Base-by-base conservation (phyloP, 2,329 filamentous ascomycete genomes). In the Fusarium multiceps region DNA sequence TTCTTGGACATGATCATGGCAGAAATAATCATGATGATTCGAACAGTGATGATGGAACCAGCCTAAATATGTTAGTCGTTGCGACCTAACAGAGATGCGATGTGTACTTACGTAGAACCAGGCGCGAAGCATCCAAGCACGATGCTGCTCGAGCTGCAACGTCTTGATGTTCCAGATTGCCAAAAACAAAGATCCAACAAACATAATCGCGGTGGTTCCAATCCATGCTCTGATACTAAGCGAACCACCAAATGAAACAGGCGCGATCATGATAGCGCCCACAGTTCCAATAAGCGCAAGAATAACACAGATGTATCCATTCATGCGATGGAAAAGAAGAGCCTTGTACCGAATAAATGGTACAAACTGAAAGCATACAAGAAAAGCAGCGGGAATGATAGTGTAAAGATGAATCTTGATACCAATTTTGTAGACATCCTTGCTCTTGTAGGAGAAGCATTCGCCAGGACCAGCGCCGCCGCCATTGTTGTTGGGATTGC, bases 71-170 rank as follows among this genome's bases (percentile, higher is more conserved):
- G 3, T 66, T 10, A 43, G 53, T 30, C 3, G 2, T 1, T 13
- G 7, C 9, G 0, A 5, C 1, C 2, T 10, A 32, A 1, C 7
- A 11, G 3, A 12, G 2, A n/a, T 14, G 2, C 1, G 2, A 7
- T 6, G 0, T 6, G 12, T 5, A 47, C 63, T 25, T 47, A 68
- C 63, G 6, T 64, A 68, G 21, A 68, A 68, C 64, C 65, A 68
- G 5, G 65, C 54, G 1, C 88, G 76, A 20, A 90, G 74, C 88
- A 90, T 90, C 88, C 87, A 90, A 7, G 86, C 86, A 1, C 88
- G 82, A 61, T 90, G 88, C 71, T 90, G 84, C 41, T 89, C 87
- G 47, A 91, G 87, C 71, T 90, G 88, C 4, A 90, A 74, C 2
- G 80, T 78, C 75, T 86, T 89, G 75, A 90, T 84, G 63, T 89